Evolutionary conservation across 169 alveolate species (phyloP), one percentile per base, ranked within the genome.

Genomic region (Blepharisma undulans): DNA sequence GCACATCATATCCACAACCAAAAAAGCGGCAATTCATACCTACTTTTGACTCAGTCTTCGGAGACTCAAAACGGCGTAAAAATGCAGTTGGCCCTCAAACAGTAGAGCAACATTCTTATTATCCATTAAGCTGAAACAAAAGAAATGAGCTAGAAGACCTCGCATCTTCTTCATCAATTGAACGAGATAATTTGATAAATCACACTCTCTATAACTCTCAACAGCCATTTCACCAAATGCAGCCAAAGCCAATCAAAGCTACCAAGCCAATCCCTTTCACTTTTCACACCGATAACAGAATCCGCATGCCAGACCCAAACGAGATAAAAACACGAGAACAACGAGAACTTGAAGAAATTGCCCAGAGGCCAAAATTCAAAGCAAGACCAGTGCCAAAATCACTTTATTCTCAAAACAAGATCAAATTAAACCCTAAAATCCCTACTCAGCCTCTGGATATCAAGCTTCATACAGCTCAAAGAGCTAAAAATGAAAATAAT

Each of bases 361-460:
- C 29, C 29, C 36, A 33, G 16, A 34, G 89, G 74, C 76, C 29
- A 19, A 82, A 82, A 30, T 82, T 82, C 36, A 32, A 59, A 82
- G 89, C 89, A 34, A 82, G 89, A 8, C 89, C 89, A 48, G 48
- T 82, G 1, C 89, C 89, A 22, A 32, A 59, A 7, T 34, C 89
- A 5, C 89, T 34, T 4, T 82, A 82, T 30, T 8, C 33, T 19
- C 77, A 21, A 21, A 22, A 19, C 36, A 22, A 21, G 32, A 22
- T 82, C 6, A 82, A 82, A 30, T n/a, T 22, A 34, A 22, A 21
- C 27, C 71, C 33, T 16, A 32, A 59, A 36, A 21, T 22, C 33
- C 78, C 76, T 8, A 82, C 89, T n/a, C 25, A 25, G 34, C 89
- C 89, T 82, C 18, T 78, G 29, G 86, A 78, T 12, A 78, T 78